Conservation (phyloP, 306 rosid species). For the Prunus dulcis region DNA sequence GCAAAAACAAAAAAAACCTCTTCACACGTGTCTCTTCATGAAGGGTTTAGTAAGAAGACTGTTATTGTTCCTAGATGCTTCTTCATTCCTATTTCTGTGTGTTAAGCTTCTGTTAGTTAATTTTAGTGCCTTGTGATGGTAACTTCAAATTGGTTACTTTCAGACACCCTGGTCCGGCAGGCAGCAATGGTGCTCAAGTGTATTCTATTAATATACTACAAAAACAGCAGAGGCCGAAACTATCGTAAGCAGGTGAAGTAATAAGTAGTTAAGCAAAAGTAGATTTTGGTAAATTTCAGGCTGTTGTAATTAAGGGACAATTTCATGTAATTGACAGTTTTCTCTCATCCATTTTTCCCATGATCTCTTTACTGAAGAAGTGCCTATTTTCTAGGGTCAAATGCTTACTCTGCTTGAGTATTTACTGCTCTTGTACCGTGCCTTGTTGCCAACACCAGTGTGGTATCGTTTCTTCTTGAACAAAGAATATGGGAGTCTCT, state of each 20-base stretch:
- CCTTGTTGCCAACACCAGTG: constrained; percentile 91
- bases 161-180: constrained; percentile 95
- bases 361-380: constrained; percentile 26
- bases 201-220: constrained; percentile 73
- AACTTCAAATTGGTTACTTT: constrained; percentile 29
- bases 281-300: background rate
- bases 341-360: background rate
- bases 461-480: constrained; percentile 99
- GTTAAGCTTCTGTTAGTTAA: constrained; percentile 2
- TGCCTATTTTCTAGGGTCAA: constrained; percentile 71
- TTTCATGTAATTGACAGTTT: constrained; percentile 4
- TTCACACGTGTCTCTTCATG: background rate
- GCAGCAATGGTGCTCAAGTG: constrained; percentile 89
- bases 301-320: background rate
- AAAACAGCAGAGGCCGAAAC: constrained; percentile 86
- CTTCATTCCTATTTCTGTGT: background rate
- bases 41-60: background rate
- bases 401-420: constrained; percentile 90
- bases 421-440: constrained; percentile 83
- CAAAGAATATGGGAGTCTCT: constrained; percentile 96
- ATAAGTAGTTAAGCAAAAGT: constrained; percentile 14
- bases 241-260: constrained; percentile 89
- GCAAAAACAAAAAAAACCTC: background rate
- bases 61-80: background rate
- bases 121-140: constrained; percentile 18